Percentiles rank a stretch among this genome's conserved stretches.
These are phyloP conservation scores for Leishmania lainsoni DNA, from an alignment of 208 protist genomes.

Conservation along the genomic window DNA sequence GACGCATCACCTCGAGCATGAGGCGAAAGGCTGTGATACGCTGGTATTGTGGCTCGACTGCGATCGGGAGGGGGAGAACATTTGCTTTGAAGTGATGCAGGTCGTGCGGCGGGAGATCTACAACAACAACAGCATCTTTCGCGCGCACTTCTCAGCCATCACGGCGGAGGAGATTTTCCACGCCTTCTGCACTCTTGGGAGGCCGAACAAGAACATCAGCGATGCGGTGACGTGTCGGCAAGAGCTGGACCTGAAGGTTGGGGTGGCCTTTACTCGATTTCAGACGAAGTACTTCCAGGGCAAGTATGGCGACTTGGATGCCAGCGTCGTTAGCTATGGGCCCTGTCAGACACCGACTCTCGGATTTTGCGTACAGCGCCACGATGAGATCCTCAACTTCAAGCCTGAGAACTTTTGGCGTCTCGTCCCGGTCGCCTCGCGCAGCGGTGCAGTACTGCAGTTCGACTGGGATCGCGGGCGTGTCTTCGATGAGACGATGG, in stretches of 20 bases:
- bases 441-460: conserved; percentile 60
- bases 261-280: conserved; percentile 95
- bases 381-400: conserved; percentile 93
- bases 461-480: conserved; percentile 91
- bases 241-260: conserved; percentile 96
- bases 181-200: conserved; percentile 81
- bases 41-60: conserved; percentile 96
- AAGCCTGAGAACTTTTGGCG: conserved; percentile 92
- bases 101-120: conserved; percentile 69
- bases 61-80: conserved; percentile 98
- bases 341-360: conserved; percentile 97
- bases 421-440: conserved; percentile 67
- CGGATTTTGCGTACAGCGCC: conserved; percentile 92
- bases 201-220: conserved; percentile 92
- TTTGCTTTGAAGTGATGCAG: conserved; percentile 97
- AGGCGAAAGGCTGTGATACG: conserved; percentile 82
- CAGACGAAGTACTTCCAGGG: conserved; percentile 92
- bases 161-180: conserved; percentile 84
- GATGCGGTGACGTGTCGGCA: conserved; percentile 95
- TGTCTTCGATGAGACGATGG: conserved; percentile 91
- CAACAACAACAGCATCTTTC: conserved; percentile 72
- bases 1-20: conserved; percentile 76
- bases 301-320: conserved; percentile 91
- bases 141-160: conserved; percentile 93
- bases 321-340: conserved; percentile 94